Conservation (phyloP, 2,329 filamentous ascomycete genomes). For the Neodidymelliopsis sp. region DNA sequence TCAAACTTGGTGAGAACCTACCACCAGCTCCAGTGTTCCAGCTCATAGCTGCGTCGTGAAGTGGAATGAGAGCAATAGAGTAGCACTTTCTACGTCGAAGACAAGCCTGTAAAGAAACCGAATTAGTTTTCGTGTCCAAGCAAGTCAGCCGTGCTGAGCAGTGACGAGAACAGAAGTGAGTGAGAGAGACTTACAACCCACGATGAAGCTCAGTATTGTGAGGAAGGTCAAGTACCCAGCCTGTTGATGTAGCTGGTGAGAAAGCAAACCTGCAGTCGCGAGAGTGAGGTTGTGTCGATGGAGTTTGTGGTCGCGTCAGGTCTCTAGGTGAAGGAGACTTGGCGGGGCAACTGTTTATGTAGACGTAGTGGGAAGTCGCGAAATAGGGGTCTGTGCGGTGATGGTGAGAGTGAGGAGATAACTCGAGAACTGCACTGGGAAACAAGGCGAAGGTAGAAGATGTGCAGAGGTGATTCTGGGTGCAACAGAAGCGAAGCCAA, state of each 20-base stretch:
- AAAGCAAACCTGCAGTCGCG: background rate
- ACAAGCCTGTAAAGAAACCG: background rate
- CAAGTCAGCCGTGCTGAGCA: background rate
- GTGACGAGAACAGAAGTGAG: background rate
- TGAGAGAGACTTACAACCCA: background rate
- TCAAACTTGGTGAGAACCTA: slow-evolving; percentile 16
- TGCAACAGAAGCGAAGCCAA: too few relatives aligned
- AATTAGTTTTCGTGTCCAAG: background rate
- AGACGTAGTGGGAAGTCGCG: background rate
- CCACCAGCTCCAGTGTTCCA: slow-evolving; percentile 27
- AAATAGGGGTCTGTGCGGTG: slow-evolving; percentile 5
- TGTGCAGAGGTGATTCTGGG: too few relatives aligned
- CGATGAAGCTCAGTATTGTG: background rate
- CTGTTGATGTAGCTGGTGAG: background rate
- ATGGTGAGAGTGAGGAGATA: slow-evolving; percentile 6
- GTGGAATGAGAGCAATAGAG: background rate
- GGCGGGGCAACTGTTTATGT: slow-evolving; percentile 2
- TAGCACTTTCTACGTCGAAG: background rate
- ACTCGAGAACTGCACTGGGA: too few relatives aligned
- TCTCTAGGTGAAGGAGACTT: background rate
- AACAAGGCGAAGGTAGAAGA: background rate
- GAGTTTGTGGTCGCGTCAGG: background rate
- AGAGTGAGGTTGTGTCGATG: background rate
- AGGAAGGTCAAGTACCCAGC: background rate
- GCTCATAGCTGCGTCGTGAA: slow-evolving; percentile 25